Conservation (phyloP, 345 rosid genomes). For the Eutrema japonicum region DNA sequence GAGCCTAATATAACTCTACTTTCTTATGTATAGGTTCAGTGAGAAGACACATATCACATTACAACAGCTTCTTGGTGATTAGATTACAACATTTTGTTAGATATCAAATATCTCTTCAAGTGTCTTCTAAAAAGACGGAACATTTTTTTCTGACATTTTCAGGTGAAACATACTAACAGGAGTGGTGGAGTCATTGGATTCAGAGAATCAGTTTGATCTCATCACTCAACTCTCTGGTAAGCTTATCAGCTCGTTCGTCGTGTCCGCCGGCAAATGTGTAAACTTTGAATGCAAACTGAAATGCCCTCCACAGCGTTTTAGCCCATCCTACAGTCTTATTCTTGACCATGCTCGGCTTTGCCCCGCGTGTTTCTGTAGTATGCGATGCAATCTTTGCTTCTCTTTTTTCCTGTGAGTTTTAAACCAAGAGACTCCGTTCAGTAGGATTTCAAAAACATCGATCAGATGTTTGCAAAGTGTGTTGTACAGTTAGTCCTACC, state of each 20-base stretch:
- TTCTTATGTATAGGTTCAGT: slow-evolving; percentile 5
- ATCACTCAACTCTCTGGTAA: slow-evolving; percentile 70
- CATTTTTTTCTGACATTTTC: slow-evolving; percentile 15
- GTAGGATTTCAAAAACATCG: not conserved
- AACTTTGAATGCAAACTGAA: slow-evolving; percentile 76
- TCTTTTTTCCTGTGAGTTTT: slow-evolving; percentile 61
- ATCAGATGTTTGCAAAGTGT: slow-evolving; percentile 10
- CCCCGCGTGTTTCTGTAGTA: slow-evolving; percentile 20
- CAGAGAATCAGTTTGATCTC: slow-evolving; percentile 61
- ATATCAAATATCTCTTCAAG: slow-evolving; percentile 10
- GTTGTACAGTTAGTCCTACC: slow-evolving; percentile 46
- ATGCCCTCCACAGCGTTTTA: slow-evolving; percentile 78
- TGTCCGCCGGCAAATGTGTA: slow-evolving; percentile 88
- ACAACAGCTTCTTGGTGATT: slow-evolving; percentile 28
- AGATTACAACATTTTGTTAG: slow-evolving; percentile 34
- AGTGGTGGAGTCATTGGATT: slow-evolving; percentile 27
- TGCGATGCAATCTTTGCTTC: slow-evolving; percentile 51
- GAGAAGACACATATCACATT: slow-evolving; percentile 17
- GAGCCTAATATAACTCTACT: slow-evolving; percentile 4
- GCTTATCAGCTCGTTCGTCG: slow-evolving; percentile 78
- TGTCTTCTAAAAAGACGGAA: not conserved
- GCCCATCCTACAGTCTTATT: slow-evolving; percentile 34
- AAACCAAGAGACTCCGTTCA: slow-evolving; percentile 18
- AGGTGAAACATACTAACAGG: slow-evolving; percentile 24
- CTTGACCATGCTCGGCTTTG: slow-evolving; percentile 37